phyloP scores from a whole-genome alignment of 345 rosid species.

The Brassica incana region DNA sequence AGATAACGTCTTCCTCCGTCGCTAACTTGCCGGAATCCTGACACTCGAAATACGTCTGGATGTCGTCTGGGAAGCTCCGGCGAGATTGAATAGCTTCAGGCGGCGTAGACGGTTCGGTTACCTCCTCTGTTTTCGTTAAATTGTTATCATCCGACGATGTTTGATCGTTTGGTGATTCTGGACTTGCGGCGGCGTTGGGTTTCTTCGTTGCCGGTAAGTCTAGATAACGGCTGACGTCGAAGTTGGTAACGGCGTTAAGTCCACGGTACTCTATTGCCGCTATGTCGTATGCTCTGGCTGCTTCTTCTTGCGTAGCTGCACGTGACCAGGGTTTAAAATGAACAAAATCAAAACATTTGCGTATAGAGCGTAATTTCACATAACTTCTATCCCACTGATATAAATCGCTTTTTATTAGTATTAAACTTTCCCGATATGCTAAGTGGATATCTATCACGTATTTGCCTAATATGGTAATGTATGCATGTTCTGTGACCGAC shows the following conservation, averaged over 20 bases:
- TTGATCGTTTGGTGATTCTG: conserved; percentile 14
- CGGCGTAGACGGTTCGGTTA: conserved; percentile 49
- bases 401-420: conserved; percentile 2
- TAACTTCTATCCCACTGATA: background rate
- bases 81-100: conserved; percentile 40
- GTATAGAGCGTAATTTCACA: background rate
- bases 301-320: conserved; percentile 97
- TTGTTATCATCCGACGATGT: conserved; percentile 17
- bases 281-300: conserved; percentile 87
- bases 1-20: conserved; percentile 55
- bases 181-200: background rate
- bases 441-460: conserved; percentile 1
- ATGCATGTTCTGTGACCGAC: background rate
- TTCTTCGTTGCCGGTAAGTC: conserved; percentile 9
- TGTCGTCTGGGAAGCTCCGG: conserved; percentile 73
- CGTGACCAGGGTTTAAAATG: background rate
- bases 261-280: conserved; percentile 96
- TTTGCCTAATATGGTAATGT: conserved; percentile 6
- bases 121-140: conserved; percentile 60
- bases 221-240: conserved; percentile 76
- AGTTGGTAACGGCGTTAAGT: conserved; percentile 89
- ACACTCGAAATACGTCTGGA: conserved; percentile 68
- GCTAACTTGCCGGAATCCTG: conserved; percentile 53
- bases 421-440: background rate
- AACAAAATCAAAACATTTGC: background rate